Evolutionary conservation across 2,329 filamentous ascomycete genomes (phyloP).

Genomic region (Penicillium sp.): DNA sequence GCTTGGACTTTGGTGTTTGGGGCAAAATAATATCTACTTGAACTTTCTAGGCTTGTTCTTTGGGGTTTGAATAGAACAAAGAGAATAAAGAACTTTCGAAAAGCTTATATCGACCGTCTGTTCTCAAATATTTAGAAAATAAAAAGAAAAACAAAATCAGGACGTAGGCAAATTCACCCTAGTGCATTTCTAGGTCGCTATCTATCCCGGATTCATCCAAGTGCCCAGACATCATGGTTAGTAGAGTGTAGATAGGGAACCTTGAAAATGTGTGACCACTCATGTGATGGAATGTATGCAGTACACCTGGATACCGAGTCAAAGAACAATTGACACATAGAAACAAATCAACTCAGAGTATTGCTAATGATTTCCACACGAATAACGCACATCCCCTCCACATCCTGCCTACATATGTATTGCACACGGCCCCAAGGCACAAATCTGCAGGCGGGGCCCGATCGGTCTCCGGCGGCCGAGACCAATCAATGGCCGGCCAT

Average conservation of each 20-base stretch:
- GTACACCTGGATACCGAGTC: too few relatives aligned
- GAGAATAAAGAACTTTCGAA: background rate
- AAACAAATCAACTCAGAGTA: background rate
- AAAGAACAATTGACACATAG: background rate
- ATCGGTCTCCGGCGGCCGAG: slow-evolving; percentile 12
- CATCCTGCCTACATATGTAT: background rate
- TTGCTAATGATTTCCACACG: background rate
- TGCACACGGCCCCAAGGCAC: background rate
- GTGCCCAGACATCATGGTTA: too few relatives aligned
- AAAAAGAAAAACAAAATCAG: too few relatives aligned
- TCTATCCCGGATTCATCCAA: too few relatives aligned
- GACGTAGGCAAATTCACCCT: background rate
- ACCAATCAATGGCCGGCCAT: slow-evolving; percentile 18
- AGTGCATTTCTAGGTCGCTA: too few relatives aligned
- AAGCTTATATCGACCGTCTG: too few relatives aligned
- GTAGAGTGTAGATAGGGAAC: too few relatives aligned
- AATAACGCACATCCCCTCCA: background rate
- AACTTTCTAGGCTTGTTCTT: background rate
- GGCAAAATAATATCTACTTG: background rate
- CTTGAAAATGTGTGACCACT: background rate
- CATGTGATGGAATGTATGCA: background rate
- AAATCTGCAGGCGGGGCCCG: slow-evolving; percentile 2
- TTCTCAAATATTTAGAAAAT: too few relatives aligned
- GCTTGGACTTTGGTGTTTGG: slow-evolving; percentile 9
- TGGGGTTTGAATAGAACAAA: background rate